phyloP scores from a whole-genome alignment of 2,329 filamentous ascomycete genomes.

The Pseudogymnoascus sp. region DNA sequence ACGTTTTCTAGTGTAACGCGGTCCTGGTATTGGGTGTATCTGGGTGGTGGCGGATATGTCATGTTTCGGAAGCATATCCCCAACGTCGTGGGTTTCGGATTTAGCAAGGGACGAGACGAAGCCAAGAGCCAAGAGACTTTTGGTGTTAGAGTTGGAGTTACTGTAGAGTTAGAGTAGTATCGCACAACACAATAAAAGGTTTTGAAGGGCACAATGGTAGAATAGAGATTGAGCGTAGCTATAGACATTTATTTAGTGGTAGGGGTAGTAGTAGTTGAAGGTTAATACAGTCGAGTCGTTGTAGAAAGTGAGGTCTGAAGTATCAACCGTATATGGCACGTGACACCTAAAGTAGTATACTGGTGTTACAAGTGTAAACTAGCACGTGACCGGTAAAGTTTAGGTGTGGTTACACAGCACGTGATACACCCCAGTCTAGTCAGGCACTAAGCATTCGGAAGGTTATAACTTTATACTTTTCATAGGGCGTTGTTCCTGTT shows the following conservation, averaged over 20 bases:
- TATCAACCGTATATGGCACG: neutral
- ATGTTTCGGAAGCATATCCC: constrained; percentile 2
- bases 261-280: neutral
- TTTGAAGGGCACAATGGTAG: neutral
- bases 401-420: neutral
- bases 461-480: too few relatives aligned
- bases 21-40: neutral
- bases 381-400: neutral
- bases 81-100: neutral
- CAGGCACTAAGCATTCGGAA: neutral
- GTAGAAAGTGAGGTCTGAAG: neutral
- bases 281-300: neutral
- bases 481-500: too few relatives aligned
- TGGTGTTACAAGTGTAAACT: too few relatives aligned
- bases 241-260: neutral
- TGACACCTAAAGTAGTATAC: neutral
- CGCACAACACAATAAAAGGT: neutral
- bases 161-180: neutral
- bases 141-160: neutral
- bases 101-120: neutral
- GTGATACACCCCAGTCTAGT: neutral
- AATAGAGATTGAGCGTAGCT: neutral
- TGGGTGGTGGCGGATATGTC: neutral
- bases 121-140: neutral
- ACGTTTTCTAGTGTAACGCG: neutral